A percentile compares a stretch with the other conserved stretches of the same genome.
Conservation (phyloP, 202 grass and related monocot genomes). For the Digitaria exilis region DNA sequence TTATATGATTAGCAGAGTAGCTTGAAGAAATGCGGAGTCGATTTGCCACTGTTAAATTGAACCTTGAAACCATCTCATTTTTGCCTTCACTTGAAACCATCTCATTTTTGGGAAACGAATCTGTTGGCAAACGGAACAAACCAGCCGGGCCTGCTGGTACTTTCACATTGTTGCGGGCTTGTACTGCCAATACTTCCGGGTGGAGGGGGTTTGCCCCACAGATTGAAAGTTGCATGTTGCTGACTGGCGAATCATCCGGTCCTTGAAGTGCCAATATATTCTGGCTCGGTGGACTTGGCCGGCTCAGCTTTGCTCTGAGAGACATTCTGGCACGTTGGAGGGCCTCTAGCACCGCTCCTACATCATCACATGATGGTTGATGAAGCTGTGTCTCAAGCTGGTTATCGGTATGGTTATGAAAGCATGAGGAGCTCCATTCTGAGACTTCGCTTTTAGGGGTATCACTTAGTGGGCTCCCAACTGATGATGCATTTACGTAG, state of each 20-base stretch:
- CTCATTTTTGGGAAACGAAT: slow-evolving; percentile 46
- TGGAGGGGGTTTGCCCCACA: slow-evolving; percentile 20
- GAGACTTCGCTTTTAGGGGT: slow-evolving; percentile 55
- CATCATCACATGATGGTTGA: slow-evolving; percentile 40
- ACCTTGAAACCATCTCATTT: slow-evolving; percentile 44
- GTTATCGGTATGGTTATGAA: slow-evolving; percentile 59
- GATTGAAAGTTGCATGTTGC: slow-evolving; percentile 36
- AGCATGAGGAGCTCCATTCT: slow-evolving; percentile 56
- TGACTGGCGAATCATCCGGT: slow-evolving; percentile 40
- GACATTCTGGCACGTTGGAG: slow-evolving; percentile 80
- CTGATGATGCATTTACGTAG: slow-evolving; percentile 44
- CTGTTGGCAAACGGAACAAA: slow-evolving; percentile 88
- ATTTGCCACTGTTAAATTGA: slow-evolving; percentile 47
- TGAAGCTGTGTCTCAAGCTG: slow-evolving; percentile 50
- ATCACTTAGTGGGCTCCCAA: slow-evolving; percentile 45
- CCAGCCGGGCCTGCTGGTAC: slow-evolving; percentile 61
- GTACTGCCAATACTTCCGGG: slow-evolving; percentile 35
- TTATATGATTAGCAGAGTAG: slow-evolving; percentile 29
- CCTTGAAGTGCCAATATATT: slow-evolving; percentile 55
- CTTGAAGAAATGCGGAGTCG: slow-evolving; percentile 30
- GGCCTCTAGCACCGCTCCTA: slow-evolving; percentile 78
- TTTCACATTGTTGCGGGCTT: slow-evolving; percentile 39
- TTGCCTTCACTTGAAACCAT: slow-evolving; percentile 15
- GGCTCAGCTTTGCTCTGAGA: slow-evolving; percentile 64
- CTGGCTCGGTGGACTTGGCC: slow-evolving; percentile 39